Base-by-base conservation (phyloP, 2,329 filamentous ascomycete genomes). In the Trichoderma atrobrunneum region DNA sequence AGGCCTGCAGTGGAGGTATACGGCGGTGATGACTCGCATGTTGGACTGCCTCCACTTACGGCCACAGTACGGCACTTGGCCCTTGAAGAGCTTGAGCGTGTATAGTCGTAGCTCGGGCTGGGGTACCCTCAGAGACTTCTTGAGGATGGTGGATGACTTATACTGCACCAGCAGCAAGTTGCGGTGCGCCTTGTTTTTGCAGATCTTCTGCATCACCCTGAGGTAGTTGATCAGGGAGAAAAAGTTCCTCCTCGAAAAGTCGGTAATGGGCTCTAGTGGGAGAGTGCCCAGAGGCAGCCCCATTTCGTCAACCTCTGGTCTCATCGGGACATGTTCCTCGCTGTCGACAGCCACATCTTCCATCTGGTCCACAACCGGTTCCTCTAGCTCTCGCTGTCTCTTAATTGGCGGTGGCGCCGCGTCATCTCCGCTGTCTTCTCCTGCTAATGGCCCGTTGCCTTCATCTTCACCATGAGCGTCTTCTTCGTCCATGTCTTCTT, bases 11-110 rank as follows among this genome's bases (percentile, higher is more conserved):
- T 97, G 93, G 63, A 99, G 86, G 81, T 98, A 99, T 1, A 99
- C 93, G 4, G 95, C 94, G 0, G 96, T 99, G 79, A 99, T 99
- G 78, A 98, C 95, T 70, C 95, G 93, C 96, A 99, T 99, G 82
- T 99, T 98, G 76, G 91, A 91, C 84, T 98, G 96, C 16, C 96
- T 91, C 96, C 96, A 99, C 84, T 99, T 99, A 57, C 96, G 91
- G 26, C 96, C 95, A 81, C 95, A 98, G 85, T 97, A 99, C 1
- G 96, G 96, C 5, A 99, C 96, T 82, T 99, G 96, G 73, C 94
- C 96, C 82, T 99, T 99, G 90, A 98, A 98, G 0, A 99, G 88
- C 83, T 99, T 99, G 76, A 99, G 89, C 0, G 96, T 97, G 84
- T 98, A 98, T 57, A 97, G 90, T 7, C 96, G 91, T 54, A 99